Evolutionary conservation across 148 eudicot species (phyloP).

Genomic region (Cornus controversa): DNA sequence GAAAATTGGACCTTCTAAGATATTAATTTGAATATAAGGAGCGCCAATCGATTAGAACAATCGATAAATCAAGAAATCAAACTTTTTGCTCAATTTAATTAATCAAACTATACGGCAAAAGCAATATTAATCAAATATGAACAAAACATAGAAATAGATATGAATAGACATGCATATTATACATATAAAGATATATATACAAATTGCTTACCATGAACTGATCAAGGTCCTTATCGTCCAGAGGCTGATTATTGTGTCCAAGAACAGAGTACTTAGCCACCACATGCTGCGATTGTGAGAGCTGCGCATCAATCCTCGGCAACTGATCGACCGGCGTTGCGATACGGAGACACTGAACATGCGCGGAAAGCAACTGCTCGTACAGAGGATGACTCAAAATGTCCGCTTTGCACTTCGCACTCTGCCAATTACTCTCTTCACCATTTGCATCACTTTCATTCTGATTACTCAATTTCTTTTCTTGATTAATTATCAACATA

Average conservation of each 20-base stretch:
- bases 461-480: slow-evolving; percentile 11
- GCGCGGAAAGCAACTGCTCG: slow-evolving; percentile 82
- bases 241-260: slow-evolving; percentile 36
- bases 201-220: slow-evolving; percentile 68
- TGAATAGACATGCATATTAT: too few relatives aligned
- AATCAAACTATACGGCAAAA: neutral
- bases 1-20: neutral
- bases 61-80: neutral
- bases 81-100: neutral
- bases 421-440: slow-evolving; percentile 39
- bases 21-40: neutral
- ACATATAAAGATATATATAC: too few relatives aligned
- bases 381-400: slow-evolving; percentile 69
- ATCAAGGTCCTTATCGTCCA: slow-evolving; percentile 80
- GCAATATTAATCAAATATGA: neutral
- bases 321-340: slow-evolving; percentile 94
- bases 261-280: slow-evolving; percentile 68
- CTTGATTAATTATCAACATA: slow-evolving; percentile 15
- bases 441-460: slow-evolving; percentile 15
- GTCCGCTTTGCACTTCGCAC: slow-evolving; percentile 62
- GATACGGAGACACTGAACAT: slow-evolving; percentile 72
- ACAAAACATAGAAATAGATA: too few relatives aligned
- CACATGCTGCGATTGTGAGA: slow-evolving; percentile 70
- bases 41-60: neutral
- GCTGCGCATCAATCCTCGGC: slow-evolving; percentile 87